Conservation (phyloP, 2,329 filamentous ascomycete genomes). For the Aspergillus neoniger region DNA sequence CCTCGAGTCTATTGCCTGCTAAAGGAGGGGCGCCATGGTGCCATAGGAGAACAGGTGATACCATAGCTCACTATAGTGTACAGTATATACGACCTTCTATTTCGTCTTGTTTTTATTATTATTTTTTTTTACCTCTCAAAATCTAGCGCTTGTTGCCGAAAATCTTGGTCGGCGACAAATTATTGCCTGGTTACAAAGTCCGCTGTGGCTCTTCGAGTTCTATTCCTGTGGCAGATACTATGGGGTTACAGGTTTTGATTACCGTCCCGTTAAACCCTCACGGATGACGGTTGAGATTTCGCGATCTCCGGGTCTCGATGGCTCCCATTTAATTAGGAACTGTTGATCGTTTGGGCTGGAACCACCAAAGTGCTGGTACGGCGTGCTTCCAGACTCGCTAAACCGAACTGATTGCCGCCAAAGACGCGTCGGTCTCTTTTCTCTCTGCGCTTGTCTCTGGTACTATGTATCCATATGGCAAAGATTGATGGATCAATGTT, state of each 20-base stretch:
- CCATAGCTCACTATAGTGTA: background rate
- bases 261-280: background rate
- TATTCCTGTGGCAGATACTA: background rate
- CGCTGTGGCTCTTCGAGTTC: constrained; percentile 5
- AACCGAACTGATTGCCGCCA: constrained; percentile 11
- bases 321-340: constrained; percentile 15
- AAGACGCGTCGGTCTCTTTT: constrained; percentile 14
- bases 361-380: constrained; percentile 4
- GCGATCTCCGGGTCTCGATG: constrained; percentile 14
- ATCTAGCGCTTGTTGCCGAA: background rate
- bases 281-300: constrained; percentile 6
- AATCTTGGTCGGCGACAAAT: background rate
- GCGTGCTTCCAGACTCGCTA: constrained; percentile 13
- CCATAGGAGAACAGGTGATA: background rate
- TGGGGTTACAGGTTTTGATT: constrained; percentile 5
- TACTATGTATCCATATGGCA: background rate
- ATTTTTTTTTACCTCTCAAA: background rate
- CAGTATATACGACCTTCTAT: background rate
- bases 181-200: background rate
- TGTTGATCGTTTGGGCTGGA: constrained; percentile 24
- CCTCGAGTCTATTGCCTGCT: background rate
- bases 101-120: too few relatives aligned
- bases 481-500: background rate
- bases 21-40: background rate
- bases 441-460: constrained; percentile 14